These are phyloP conservation scores for Globisporangium carolinianum DNA, from an alignment of 352 stramenopile genomes.

Conservation along the genomic window DNA sequence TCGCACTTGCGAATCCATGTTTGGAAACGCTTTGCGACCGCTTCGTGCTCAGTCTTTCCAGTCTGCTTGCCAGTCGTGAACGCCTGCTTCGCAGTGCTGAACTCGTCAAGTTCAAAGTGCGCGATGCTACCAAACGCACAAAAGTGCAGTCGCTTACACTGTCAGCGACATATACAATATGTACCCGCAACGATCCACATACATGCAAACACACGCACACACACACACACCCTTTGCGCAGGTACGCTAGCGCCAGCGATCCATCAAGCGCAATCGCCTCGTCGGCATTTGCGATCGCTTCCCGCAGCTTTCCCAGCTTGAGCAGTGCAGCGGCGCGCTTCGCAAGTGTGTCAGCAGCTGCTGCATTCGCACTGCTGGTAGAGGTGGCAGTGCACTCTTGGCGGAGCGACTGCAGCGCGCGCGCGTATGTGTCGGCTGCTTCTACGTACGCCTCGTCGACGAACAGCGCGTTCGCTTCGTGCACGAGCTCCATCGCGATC, in stretches of 20 bases:
- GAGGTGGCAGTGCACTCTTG: slow-evolving; percentile 1
- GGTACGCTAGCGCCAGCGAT: slow-evolving; percentile 43
- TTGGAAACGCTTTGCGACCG: slow-evolving; percentile 51
- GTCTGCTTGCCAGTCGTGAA: slow-evolving; percentile 50
- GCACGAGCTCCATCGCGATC: slow-evolving; percentile 55
- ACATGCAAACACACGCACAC: not conserved
- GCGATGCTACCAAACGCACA: slow-evolving; percentile 33
- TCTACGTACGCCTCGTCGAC: slow-evolving; percentile 77
- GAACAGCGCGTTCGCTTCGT: slow-evolving; percentile 73
- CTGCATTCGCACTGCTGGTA: slow-evolving; percentile 3
- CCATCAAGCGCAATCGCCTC: slow-evolving; percentile 44
- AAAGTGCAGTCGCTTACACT: not conserved
- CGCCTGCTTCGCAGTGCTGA: slow-evolving; percentile 42
- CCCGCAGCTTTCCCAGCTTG: slow-evolving; percentile 53
- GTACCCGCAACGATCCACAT: too few relatives aligned
- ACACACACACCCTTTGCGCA: slow-evolving; percentile 60
- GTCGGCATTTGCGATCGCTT: slow-evolving; percentile 46
- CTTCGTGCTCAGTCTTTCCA: slow-evolving; percentile 19
- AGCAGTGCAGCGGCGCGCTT: slow-evolving; percentile 67
- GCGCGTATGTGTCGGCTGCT: slow-evolving; percentile 47
- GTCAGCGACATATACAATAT: too few relatives aligned
- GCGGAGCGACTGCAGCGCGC: slow-evolving; percentile 24
- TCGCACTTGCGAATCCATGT: slow-evolving; percentile 88
- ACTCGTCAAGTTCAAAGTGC: slow-evolving; percentile 80
- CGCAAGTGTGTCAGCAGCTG: slow-evolving; percentile 37